Base-by-base conservation (phyloP, 139 green algal genomes). In the Micractinium sp. region DNA sequence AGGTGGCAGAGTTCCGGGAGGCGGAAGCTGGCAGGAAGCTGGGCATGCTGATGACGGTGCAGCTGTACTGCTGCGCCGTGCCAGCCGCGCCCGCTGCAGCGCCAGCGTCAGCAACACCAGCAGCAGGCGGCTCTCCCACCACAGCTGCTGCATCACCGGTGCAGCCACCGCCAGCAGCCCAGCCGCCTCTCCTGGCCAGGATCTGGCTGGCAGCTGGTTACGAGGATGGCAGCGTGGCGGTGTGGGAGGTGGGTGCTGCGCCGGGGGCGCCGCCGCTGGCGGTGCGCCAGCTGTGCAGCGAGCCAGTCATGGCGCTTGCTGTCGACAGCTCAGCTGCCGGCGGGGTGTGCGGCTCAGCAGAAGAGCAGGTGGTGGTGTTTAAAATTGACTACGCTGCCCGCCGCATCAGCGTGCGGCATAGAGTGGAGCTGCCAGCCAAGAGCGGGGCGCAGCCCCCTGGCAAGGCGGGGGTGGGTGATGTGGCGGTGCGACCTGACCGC, bases 31-130 rank as follows among this genome's bases (percentile, higher is more conserved):
- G 39, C 31, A 33, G 35, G 7, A 94, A 92, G 82, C 80, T 87
- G 63, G 92, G 92, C 71, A 94, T 94, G 92, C 91, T 91, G 38
- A 93, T 93, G 85, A 67, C 91, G 0, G 25, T 94, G 47, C 69
- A 88, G 60, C 82, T 92, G 20, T 93, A 90, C 86, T 75, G 29
- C 7, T 56, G 41, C 36, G n/a, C 89, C 1, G 19, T 78, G 61
- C 29, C 71, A 69, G 47, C 81, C 60, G 33, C 35, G 0, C 23
- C 14, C 0, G 33, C 16, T 12, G 23, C 77, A 7, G 76, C 38
- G 76, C 20, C 23, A 39, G 35, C 22, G 39, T 7, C 71, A 66
- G 39, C 38, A 25, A 56, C 22, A 1, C 39, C 23, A 23, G 9
- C 25, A 67, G 41, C 78, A 38, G 77, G 77, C 0, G 39, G 23